Evolutionary conservation across 2,329 filamentous ascomycete genomes (phyloP), one percentile per base, ranked within the genome.

Genomic region (Venturia pyrina): DNA sequence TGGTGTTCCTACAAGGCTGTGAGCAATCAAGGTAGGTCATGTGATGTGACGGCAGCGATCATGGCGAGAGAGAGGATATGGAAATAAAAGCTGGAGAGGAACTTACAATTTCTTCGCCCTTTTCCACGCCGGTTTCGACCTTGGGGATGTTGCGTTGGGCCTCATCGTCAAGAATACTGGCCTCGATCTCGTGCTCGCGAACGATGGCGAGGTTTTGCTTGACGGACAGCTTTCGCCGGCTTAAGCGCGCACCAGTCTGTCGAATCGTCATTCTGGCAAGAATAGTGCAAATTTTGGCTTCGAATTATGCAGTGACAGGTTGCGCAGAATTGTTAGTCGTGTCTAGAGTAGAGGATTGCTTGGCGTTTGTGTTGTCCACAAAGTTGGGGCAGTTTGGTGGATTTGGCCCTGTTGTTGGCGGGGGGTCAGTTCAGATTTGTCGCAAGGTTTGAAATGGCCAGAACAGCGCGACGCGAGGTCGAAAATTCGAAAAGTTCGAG

Each of bases 21-120:
- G 68, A 70, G 62, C 37, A 53, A 28, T 24, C 48, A 37, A 37
- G 28, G 53, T 59, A 59, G 53, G 62, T 64, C 62, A 71, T 75
- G 72, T 74, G 73, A 72, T 74, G 70, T 69, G 68, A 70, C 71
- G 71, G 71, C 70, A 69, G 69, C 69, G 71, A 70, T 67, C 67
- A 70, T 70, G 71, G 72, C 71, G n/a, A n/a, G 74, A 71, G 72
- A 69, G 71, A n/a, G 11, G 28, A 1, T 19, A 34, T 17, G 15
- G 32, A 11, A 17, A n/a, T 5, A 15, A 48, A 50, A 1, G 13
- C 15, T 56, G 62, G 46, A n/a, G 8, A 59, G 28, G 19, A 10
- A 90, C 92, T 87, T 79, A 97, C 95, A 81, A 93, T 93, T 86
- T 98, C 93, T 80, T 99, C 95, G 70, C 88, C 90, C 76, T 96